Base-by-base conservation (phyloP, 768 basidiomycete genomes). In the Suillus ampliporus region DNA sequence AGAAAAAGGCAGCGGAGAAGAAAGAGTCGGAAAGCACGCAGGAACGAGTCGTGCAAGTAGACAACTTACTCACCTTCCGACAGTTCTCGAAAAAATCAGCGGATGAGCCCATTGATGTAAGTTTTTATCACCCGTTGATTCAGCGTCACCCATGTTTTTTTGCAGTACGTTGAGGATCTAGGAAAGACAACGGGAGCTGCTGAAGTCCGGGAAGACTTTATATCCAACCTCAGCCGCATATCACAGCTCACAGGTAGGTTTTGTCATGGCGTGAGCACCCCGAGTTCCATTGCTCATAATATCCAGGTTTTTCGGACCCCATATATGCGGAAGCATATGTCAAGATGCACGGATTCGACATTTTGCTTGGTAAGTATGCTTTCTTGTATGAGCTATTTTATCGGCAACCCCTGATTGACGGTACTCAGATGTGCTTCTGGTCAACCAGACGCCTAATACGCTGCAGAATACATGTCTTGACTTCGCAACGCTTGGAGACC, bases 261-360 rank as follows among this genome's bases (percentile, higher is more conserved):
- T 31, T 89, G 7, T 21, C 10, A 8, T 21, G 43, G 4, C 19
- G 8, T n/a, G 19, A 9, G n/a, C 14, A 21, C n/a, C n/a, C n/a
- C 43, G 43, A 3, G 6, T n/a, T 43, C 43, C 14, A 21, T 4
- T 44, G 19, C 43, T 44, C 19, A 63, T 48, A 15, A 53, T 57
- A 23, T 37, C 47, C 67, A 89, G 95, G 97, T 37, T 99, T 99
- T 84, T 97, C 95, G 31, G 97, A 99, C 74, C 94, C 97, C 10
- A 94, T 99, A 65, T 99, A 99, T 69, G 95, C 95, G 8, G 97
- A 99, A 74, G 96, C 97, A 2, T 94, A 94, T 71, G 96, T 99
- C 67, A 97, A 96, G 75, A 94, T 98, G 77, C 94, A 98, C 67
- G 95, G 95, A 41, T 99, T 98, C 75, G 97, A 99, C 74, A 97